These are phyloP conservation scores for Sodiomyces alkalinus DNA, from an alignment of 2,329 filamentous ascomycete genomes.

Conservation along the genomic window DNA sequence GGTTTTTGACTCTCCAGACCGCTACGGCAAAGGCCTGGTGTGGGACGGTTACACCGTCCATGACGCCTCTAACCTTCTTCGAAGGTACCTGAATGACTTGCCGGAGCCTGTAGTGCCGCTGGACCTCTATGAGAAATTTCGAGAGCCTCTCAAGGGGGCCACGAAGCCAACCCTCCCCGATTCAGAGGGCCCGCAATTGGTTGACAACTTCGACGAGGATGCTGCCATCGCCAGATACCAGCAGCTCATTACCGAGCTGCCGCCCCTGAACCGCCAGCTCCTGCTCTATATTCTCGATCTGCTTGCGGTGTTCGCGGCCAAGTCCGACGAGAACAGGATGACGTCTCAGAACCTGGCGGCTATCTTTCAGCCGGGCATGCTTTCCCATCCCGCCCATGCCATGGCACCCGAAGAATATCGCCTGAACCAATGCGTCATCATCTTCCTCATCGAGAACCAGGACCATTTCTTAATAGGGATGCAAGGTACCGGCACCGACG, in stretches of 20 bases:
- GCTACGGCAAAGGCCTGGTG: slow-evolving; percentile 90
- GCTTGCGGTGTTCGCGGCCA: slow-evolving; percentile 90
- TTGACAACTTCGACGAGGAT: slow-evolving; percentile 46
- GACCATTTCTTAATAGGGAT: slow-evolving; percentile 97
- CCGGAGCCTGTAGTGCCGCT: slow-evolving; percentile 94
- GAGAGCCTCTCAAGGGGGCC: slow-evolving; percentile 59
- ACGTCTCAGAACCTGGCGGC: slow-evolving; percentile 85
- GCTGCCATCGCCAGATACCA: slow-evolving; percentile 75
- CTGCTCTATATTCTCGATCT: slow-evolving; percentile 92
- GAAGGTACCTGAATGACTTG: slow-evolving; percentile 88
- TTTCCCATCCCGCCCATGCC: slow-evolving; percentile 86
- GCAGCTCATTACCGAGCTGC: slow-evolving; percentile 78
- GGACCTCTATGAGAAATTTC: slow-evolving; percentile 82
- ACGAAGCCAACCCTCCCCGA: slow-evolving; percentile 61
- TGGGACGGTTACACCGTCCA: slow-evolving; percentile 98
- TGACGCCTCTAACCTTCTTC: slow-evolving; percentile 90
- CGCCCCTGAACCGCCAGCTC: slow-evolving; percentile 82
- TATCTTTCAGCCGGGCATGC: slow-evolving; percentile 93
- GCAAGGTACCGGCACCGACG: slow-evolving; percentile 96
- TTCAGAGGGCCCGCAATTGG: slow-evolving; percentile 51
- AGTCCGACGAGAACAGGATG: slow-evolving; percentile 95
- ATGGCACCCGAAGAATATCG: slow-evolving; percentile 93
- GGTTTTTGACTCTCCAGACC: slow-evolving; percentile 84
- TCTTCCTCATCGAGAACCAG: slow-evolving; percentile 96
- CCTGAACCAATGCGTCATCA: slow-evolving; percentile 89